Base-by-base conservation (phyloP, 2,329 filamentous ascomycete genomes). In the Alternaria infectoria region DNA sequence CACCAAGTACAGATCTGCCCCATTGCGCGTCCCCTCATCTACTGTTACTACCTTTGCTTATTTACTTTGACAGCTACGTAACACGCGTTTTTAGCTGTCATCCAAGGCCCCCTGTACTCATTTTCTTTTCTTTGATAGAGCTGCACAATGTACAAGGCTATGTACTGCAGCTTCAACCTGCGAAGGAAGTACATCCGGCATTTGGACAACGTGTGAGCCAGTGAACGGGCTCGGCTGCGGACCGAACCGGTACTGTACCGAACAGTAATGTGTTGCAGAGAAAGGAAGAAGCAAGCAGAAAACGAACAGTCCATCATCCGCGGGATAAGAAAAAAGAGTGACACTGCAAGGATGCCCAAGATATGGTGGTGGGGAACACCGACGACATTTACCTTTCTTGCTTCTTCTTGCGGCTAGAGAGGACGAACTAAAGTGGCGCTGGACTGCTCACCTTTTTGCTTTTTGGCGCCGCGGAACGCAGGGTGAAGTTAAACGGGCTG, bases 11-110 rank as follows among this genome's bases (percentile, higher is more conserved):
- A 52, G 49, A 52, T 36, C 30, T 52, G 11, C 49, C 36, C 36
- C 49, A 40, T 52, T 36, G 49, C 49, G 28, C 49, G 49, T 52
- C 49, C 49, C 36, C 36, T 52, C 49, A 52, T 52, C 30, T 52
- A 12, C 30, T 36, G 28, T 36, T 52, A 52, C 49, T 40, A 40
- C 36, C 36, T 52, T 52, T 52, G 49, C 49, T 52, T 52, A 21
- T 52, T 52, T 23, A 54, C 23, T 54, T 23, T 54, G 52, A 44
- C 52, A 28, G 36, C 30, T 28, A 54, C 23, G 52, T 54, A 28
- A 44, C 52, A 44, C 36, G 21, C 21, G 32, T 26, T 23, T 19
- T 47, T 23, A 47, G 44, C 4, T 47, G 21, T 47, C 44, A 1
- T 21, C 21, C 44, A 47, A 47, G 9, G 19, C 13, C 28, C 17